phyloP scores from a whole-genome alignment of 306 rosid species.

The Astragalus membranaceus region DNA sequence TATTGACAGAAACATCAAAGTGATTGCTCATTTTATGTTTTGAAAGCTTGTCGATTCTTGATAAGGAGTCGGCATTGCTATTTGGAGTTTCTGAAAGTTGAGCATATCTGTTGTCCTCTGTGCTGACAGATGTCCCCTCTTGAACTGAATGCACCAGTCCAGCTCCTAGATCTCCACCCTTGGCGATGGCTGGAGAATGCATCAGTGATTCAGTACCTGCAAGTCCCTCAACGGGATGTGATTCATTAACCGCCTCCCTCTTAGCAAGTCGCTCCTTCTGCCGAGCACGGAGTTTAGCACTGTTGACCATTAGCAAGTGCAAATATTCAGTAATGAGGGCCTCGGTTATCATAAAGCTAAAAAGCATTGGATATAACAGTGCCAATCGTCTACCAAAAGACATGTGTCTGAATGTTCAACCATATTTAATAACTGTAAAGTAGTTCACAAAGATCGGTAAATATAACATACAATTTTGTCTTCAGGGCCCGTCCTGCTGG shows the following conservation, averaged over 20 bases:
- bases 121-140: slow-evolving; percentile 51
- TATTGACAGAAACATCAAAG: slow-evolving; percentile 49
- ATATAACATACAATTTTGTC: slow-evolving; percentile 65
- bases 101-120: slow-evolving; percentile 46
- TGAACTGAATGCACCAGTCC: slow-evolving; percentile 38
- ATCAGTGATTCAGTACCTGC: slow-evolving; percentile 35
- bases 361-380: neutral
- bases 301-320: slow-evolving; percentile 38
- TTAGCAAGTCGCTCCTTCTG: slow-evolving; percentile 77
- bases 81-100: slow-evolving; percentile 43
- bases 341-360: slow-evolving; percentile 8
- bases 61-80: slow-evolving; percentile 40
- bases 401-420: neutral
- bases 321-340: slow-evolving; percentile 17
- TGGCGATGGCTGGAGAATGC: slow-evolving; percentile 36
- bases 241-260: slow-evolving; percentile 47
- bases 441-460: neutral
- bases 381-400: slow-evolving; percentile 4
- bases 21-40: slow-evolving; percentile 45
- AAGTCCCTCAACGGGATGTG: slow-evolving; percentile 38
- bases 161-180: slow-evolving; percentile 42
- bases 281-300: slow-evolving; percentile 91
- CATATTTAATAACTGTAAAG: slow-evolving; percentile 6
- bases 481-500: slow-evolving; percentile 95
- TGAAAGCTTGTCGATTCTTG: slow-evolving; percentile 48